Percentiles rank a stretch among this genome's conserved stretches.
Evolutionary conservation across 2,329 filamentous ascomycete genomes (phyloP).

Genomic region (Metarhizium guizhouense): DNA sequence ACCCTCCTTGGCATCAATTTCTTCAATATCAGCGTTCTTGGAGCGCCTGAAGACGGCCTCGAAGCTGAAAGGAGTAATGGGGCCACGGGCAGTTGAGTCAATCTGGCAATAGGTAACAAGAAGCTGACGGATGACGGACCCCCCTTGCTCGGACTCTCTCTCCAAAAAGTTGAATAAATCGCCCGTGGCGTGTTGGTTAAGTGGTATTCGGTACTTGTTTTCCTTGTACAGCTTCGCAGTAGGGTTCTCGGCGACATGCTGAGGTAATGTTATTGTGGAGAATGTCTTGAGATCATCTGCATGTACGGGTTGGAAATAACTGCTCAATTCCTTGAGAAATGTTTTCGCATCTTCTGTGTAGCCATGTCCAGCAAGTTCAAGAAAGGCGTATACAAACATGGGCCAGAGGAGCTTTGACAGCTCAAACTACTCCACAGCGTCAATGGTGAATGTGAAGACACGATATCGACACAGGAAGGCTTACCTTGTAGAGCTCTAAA

Average conservation of each 20-base stretch:
- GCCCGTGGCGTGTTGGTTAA: slow-evolving; percentile 78
- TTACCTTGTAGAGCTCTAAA: slow-evolving; percentile 85
- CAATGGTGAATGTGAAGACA: not conserved
- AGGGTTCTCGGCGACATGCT: slow-evolving; percentile 68
- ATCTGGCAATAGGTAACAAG: slow-evolving; percentile 53
- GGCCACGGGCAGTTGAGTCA: slow-evolving; percentile 49
- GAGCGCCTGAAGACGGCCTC: slow-evolving; percentile 49
- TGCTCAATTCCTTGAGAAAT: slow-evolving; percentile 62
- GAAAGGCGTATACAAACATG: slow-evolving; percentile 84
- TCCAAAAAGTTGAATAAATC: slow-evolving; percentile 84
- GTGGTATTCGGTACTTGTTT: slow-evolving; percentile 80
- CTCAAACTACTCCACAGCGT: slow-evolving; percentile 53
- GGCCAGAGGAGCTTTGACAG: slow-evolving; percentile 85
- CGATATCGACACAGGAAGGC: slow-evolving; percentile 6
- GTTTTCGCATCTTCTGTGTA: slow-evolving; percentile 63
- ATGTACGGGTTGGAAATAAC: slow-evolving; percentile 67
- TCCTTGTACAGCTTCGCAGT: slow-evolving; percentile 73
- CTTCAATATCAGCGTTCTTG: slow-evolving; percentile 53
- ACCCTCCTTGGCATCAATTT: slow-evolving; percentile 54
- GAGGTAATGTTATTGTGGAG: slow-evolving; percentile 62
- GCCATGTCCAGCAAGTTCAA: slow-evolving; percentile 66
- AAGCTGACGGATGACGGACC: slow-evolving; percentile 66
- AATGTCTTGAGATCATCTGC: slow-evolving; percentile 71
- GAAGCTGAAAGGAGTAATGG: slow-evolving; percentile 55
- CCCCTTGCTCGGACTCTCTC: slow-evolving; percentile 73